Percentiles rank a stretch among this genome's conserved stretches.
Evolutionary conservation across 148 eudicot species (phyloP).

Genomic region (Persicaria tinctoria): DNA sequence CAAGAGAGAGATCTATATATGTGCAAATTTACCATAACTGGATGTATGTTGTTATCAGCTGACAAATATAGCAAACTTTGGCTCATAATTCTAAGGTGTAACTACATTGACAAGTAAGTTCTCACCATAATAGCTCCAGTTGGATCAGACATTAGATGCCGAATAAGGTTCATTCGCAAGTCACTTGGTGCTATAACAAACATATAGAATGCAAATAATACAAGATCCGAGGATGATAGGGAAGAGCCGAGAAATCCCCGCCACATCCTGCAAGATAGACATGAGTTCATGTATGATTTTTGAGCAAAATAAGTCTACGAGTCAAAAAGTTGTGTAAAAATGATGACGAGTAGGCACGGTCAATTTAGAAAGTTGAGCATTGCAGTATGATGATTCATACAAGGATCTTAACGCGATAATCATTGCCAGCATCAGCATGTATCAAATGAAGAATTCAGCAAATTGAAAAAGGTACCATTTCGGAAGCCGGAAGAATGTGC

Average conservation of each 20-base stretch:
- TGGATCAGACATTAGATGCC: constrained; percentile 83
- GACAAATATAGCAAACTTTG: neutral
- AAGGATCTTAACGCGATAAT: neutral
- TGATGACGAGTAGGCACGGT: neutral
- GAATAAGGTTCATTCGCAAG: constrained; percentile 68
- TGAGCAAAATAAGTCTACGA: neutral
- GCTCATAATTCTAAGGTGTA: constrained; percentile 1
- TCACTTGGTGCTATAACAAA: constrained; percentile 81
- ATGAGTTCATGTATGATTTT: neutral
- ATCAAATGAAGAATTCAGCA: neutral
- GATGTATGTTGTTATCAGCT: constrained; percentile 2
- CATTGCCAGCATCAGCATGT: neutral
- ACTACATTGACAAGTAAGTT: constrained; percentile 49
- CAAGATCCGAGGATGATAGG: constrained; percentile 74
- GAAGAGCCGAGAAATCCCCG: constrained; percentile 84
- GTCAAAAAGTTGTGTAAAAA: neutral
- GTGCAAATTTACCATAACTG: neutral
- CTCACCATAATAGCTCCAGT: constrained; percentile 79
- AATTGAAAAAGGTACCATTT: constrained; percentile 44
- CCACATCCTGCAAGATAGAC: constrained; percentile 75
- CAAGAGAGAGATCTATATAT: neutral
- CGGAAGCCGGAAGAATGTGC: constrained; percentile 81
- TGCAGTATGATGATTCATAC: neutral
- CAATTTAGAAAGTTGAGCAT: too few relatives aligned
- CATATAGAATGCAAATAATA: constrained; percentile 83